Evolutionary conservation across 192 early-diverging fungal genomes (phyloP).

Genomic region (Gamsiella multidivaricata): DNA sequence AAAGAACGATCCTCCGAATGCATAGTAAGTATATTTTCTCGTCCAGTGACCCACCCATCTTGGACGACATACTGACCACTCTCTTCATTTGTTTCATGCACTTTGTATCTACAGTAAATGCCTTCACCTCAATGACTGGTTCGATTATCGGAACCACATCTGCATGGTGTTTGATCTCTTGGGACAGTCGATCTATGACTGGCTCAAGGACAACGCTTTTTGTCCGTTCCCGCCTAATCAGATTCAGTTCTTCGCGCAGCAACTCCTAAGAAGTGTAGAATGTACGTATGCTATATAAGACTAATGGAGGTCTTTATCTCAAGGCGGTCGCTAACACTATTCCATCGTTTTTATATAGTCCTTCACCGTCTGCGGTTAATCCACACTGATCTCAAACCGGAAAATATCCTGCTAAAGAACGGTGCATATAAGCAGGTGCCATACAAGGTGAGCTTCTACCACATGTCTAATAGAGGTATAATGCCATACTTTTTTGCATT

Average conservation of each 20-base stretch:
- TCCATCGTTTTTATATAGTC: slow-evolving; percentile 51
- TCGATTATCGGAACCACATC: slow-evolving; percentile 92
- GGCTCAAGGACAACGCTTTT: slow-evolving; percentile 91
- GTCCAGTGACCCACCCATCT: neutral
- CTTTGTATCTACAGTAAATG: slow-evolving; percentile 71
- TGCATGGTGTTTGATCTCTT: slow-evolving; percentile 99
- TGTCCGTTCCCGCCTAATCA: slow-evolving; percentile 90
- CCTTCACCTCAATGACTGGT: slow-evolving; percentile 86
- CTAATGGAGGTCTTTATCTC: neutral
- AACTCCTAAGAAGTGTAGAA: slow-evolving; percentile 86
- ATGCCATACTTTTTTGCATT: too few species aligned
- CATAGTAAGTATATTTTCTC: slow-evolving; percentile 80
- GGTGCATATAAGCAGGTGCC: slow-evolving; percentile 66
- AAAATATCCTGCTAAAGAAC: slow-evolving; percentile 86
- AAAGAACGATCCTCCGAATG: slow-evolving; percentile 82
- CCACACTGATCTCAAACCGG: slow-evolving; percentile 98
- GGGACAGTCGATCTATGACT: slow-evolving; percentile 91
- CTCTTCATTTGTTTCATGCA: neutral
- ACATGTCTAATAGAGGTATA: neutral
- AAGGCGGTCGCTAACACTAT: neutral
- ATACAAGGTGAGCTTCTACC: slow-evolving; percentile 44
- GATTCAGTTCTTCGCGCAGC: slow-evolving; percentile 85
- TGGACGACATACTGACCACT: neutral
- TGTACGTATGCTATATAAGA: slow-evolving; percentile 60
- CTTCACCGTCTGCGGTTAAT: slow-evolving; percentile 87